Evolutionary conservation across 2,329 filamentous ascomycete species (phyloP), one percentile per base, ranked within the genome.

Genomic region (Neurospora sp.): DNA sequence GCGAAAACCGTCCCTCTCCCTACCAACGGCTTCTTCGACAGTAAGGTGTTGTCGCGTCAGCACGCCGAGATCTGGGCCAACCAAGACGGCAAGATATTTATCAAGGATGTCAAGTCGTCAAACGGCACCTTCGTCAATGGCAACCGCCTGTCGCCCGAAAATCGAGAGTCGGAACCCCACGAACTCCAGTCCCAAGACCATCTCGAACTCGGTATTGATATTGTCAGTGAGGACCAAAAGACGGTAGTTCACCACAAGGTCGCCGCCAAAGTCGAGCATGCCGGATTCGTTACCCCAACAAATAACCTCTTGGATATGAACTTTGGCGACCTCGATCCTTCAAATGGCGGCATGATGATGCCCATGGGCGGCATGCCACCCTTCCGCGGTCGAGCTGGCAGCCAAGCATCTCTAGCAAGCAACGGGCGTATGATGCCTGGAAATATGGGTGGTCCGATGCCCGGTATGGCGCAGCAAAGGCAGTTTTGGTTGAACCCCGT

Each of bases 81-180:
- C 73, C 80, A 84, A 69, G 90, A 92, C 73, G 94, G 94, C 68
- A 97, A 97, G 78, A 91, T 99, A 62, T 98, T 90, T 87, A 98
- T 99, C 75, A 89, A 94, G 70, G 96, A 99, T 81, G 92, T 99
- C 76, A 99, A 98, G 81, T 98, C 96, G 0, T 99, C 96, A 52
- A 99, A 99, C 78, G 96, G 96, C 71, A 99, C 96, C 0, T 99
- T 99, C 80, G 95, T 99, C 75, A 99, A 99, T 77, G 93, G 93
- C 23, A 89, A 91, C 69, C 90, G 96, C 38, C 81, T 99, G 71
- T 98, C 96, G 2, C 92, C 90, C 69, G 96, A 99, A 79, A 99
- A 97, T 77, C 89, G 94, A 75, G 96, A 99, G 80, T 98, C 95
- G 0, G 96, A 98, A 72, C 94, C 96, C 0, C 93, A 97, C 78